These are phyloP conservation scores for Phytopythium vexans DNA, from an alignment of 352 stramenopile genomes.

Conservation along the genomic window DNA sequence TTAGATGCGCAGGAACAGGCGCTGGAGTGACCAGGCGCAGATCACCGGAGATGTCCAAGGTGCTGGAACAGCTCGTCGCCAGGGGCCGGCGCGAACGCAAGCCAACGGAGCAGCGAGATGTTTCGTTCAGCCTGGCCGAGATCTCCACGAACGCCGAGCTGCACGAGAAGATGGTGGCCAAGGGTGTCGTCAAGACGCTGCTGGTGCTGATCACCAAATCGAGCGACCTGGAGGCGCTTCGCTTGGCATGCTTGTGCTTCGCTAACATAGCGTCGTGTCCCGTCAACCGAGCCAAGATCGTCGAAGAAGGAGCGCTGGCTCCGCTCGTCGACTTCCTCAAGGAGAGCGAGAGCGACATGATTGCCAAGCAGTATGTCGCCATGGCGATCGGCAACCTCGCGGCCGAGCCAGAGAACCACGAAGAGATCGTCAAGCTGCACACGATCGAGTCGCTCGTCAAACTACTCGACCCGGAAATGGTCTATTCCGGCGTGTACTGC, in stretches of 20 bases:
- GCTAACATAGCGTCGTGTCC: conserved; percentile 92
- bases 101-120: conserved; percentile 94
- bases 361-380: conserved; percentile 94
- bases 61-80: conserved; percentile 95
- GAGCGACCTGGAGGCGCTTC: conserved; percentile 91
- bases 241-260: conserved; percentile 93
- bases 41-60: conserved; percentile 75
- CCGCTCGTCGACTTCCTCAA: conserved; percentile 90
- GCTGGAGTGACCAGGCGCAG: too few species aligned
- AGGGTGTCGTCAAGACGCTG: conserved; percentile 92
- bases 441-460: conserved; percentile 89
- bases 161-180: conserved; percentile 93
- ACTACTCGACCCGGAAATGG: conserved; percentile 88
- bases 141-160: conserved; percentile 93
- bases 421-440: conserved; percentile 92
- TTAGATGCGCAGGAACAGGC: too few species aligned
- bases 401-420: conserved; percentile 92
- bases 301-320: conserved; percentile 90
- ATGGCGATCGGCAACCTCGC: conserved; percentile 96
- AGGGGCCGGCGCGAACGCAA: conserved; percentile 93
- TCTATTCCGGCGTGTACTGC: conserved; percentile 86
- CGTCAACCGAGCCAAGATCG: conserved; percentile 88
- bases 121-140: conserved; percentile 94
- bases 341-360: conserved; percentile 69
- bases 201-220: conserved; percentile 89